phyloP scores from a whole-genome alignment of 257 asterid species.

The Nicotiana paniculata region DNA sequence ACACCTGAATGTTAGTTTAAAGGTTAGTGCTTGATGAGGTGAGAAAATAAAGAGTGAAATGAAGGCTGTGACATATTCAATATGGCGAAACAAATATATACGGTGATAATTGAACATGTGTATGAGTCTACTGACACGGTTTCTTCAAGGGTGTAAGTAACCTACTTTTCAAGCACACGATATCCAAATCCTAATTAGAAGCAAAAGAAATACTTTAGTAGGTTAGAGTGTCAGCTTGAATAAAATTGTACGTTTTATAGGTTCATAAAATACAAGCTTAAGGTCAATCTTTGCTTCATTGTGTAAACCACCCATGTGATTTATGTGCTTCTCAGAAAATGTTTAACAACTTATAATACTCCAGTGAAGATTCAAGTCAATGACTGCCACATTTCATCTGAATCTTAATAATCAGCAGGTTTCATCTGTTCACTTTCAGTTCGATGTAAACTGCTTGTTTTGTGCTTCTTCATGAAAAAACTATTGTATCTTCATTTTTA shows the following conservation, averaged over 20 bases:
- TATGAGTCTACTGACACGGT: background rate
- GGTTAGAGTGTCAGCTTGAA: background rate
- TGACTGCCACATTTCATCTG: background rate
- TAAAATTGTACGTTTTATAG: background rate
- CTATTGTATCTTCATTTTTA: background rate
- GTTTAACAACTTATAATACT: background rate
- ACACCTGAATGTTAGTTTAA: conserved; percentile 54
- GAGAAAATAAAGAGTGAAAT: conserved; percentile 7
- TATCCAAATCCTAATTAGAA: background rate
- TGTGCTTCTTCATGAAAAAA: background rate
- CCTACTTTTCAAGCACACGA: background rate
- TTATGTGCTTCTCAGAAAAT: background rate
- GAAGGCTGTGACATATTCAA: background rate
- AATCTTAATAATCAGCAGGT: background rate
- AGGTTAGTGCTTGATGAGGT: conserved; percentile 16
- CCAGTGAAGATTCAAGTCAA: background rate
- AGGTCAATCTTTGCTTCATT: background rate
- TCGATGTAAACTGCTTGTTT: background rate
- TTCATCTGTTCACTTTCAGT: background rate
- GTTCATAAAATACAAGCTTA: background rate
- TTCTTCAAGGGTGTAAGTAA: background rate
- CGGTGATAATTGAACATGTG: background rate
- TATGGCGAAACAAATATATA: background rate
- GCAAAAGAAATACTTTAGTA: background rate
- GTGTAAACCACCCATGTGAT: background rate